These are phyloP conservation scores for Barnettozyma californica DNA, from an alignment of 805 yeast genomes.

Conservation along the genomic window DNA sequence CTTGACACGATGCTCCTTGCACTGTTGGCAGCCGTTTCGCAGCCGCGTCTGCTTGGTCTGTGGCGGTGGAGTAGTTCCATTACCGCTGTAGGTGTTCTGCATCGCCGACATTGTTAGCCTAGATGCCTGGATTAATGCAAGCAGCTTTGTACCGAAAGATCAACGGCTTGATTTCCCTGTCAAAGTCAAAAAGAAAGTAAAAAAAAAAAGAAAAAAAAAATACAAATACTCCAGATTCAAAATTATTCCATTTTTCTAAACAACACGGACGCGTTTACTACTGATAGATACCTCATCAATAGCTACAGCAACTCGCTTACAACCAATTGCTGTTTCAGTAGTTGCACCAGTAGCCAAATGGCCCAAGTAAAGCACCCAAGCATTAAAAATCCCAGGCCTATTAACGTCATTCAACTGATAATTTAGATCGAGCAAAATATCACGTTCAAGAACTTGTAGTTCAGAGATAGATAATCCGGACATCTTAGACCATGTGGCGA, in stretches of 20 bases:
- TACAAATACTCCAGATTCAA: no score
- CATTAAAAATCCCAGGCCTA: constrained; percentile 3
- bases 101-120: not conserved
- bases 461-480: constrained; percentile 55
- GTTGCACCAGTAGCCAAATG: not conserved
- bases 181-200: not conserved
- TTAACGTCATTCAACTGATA: constrained; percentile 41
- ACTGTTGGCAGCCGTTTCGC: constrained; percentile 11
- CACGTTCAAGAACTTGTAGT: constrained; percentile 47
- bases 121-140: not conserved
- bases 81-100: not conserved
- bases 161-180: not conserved
- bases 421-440: constrained; percentile 46
- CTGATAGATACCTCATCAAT: not conserved
- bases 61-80: not conserved
- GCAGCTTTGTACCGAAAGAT: not conserved
- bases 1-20: constrained; percentile 5
- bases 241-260: not conserved
- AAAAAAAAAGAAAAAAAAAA: not conserved
- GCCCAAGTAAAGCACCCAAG: not conserved
- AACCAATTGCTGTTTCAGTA: not conserved
- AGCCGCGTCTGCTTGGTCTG: constrained; percentile 3
- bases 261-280: not conserved
- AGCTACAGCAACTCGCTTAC: not conserved
- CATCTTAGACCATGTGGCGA: constrained; percentile 69